Evolutionary conservation across 768 basidiomycete species (phyloP), one percentile per base, ranked within the genome.

Genomic region (Rhodotorula diobovata): DNA sequence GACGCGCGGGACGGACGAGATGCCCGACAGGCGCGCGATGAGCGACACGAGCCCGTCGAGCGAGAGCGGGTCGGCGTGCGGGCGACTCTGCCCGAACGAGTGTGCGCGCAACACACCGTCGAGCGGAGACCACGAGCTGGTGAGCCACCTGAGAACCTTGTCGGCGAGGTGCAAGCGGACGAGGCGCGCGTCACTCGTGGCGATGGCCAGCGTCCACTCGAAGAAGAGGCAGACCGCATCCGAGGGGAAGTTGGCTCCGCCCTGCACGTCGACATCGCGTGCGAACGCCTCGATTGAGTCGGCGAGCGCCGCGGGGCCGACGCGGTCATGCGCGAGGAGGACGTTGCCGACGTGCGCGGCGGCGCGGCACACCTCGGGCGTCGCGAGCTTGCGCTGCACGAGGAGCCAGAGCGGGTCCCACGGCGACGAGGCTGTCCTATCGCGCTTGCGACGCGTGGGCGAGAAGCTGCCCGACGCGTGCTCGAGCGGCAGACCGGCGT

Each of bases 161-260:
- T 92, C 91, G 79, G 91, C 89, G n/a, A 95, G 81, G 39, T 88
- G 88, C 85, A 93, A 85, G 25, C 89, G 86, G 80, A 91, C 91
- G 25, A 97, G 81, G 30, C 89, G 85, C 67, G 89, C 88, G 77
- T 98, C 93, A 77, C 89, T 87, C 68, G 85, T 87, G 0, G 91
- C 88, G 34, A 91, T 82, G 28, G 83, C 84, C 58, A 97, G 82
- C 66, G 87, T 88, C 37, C 85, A 82, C 11, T 85, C 81, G 57
- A 97, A 83, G 78, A 98, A 92, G 67, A 83, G 82, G 82, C 94
- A 96, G 50, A 95, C 91, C 1, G 94, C 87, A 78, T 99, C 96
- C 76, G 85, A 90, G 0, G 93, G 92, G 76, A 86, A 88, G 23
- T 87, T 82, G 4, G 20, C 23, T 35, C 94, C 93, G 0, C 93